A percentile compares a stretch with the other conserved stretches of the same genome.
These are phyloP conservation scores for Paramecium tetraurelia DNA, from an alignment of 73 alveolate species.

Conservation along the genomic window DNA sequence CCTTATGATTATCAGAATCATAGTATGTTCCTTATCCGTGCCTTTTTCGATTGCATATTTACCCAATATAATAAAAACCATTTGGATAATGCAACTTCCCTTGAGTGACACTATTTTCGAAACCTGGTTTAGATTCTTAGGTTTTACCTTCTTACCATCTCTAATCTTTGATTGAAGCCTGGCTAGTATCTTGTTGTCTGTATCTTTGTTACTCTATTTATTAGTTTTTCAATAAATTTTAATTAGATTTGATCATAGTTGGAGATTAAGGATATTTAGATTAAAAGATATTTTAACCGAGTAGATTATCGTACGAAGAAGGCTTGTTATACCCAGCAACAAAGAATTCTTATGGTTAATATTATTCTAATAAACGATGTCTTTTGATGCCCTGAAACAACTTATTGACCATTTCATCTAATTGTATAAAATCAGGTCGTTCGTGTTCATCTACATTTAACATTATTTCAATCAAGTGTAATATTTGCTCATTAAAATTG, in stretches of 20 bases:
- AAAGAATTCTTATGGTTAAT: background rate
- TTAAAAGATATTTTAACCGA: background rate
- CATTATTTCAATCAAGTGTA: conserved; percentile 2
- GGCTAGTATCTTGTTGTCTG: background rate
- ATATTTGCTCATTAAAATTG: background rate
- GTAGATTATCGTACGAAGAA: background rate
- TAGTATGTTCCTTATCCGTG: background rate
- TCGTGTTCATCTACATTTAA: background rate
- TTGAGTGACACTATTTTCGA: background rate
- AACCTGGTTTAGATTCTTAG: background rate
- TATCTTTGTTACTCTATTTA: background rate
- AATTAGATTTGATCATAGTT: background rate
- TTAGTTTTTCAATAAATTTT: background rate
- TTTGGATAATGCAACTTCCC: conserved; percentile 11
- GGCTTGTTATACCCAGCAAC: background rate
- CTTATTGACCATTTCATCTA: background rate
- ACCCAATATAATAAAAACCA: conserved; percentile 29
- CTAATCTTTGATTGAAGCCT: background rate
- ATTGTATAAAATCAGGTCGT: conserved; percentile 21
- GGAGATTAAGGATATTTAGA: background rate
- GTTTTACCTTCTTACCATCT: background rate
- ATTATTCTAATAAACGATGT: background rate
- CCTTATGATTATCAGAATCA: background rate
- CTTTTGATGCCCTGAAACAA: background rate
- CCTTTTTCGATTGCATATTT: conserved; percentile 3